Base-by-base conservation (phyloP, 2,329 filamentous ascomycete species). In the Fusarium chuoi region DNA sequence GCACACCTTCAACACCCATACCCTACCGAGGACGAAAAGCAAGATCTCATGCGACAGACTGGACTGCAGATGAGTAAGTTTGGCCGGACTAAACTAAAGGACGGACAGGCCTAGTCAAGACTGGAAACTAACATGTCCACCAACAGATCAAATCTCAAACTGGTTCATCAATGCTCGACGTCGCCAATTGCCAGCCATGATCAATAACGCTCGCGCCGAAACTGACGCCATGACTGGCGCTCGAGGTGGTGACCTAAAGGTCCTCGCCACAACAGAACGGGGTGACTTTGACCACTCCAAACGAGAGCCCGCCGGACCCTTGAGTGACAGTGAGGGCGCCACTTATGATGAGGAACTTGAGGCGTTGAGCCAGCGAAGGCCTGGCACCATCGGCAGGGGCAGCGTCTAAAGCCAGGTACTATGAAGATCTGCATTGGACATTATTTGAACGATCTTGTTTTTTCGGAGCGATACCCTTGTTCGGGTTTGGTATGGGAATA, bases 1-100 rank as follows among this genome's bases (percentile, higher is more conserved):
- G 87, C 87, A n/a, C 93, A 96, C 81, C 82, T 95, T 13, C 87
- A 91, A 68, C 94, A 96, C 78, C 94, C 94, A 0, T 97, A 97
- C 80, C 94, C 94, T 3, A 95, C 91, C 9, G 94, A 97, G 81
- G 94, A 97, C 71, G 93, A 97, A 83, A 97, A 97, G 82, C 90
- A 95, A 79, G 89, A 93, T 67, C 87, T 97, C 54, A 94, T 95
- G 87, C 88, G 88, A 52, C 86, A 90, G 78, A 97, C 94, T 2
- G 91, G 91, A 2, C 85, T 98, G 35, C 92, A 93, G 62, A 92
- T 97, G 85, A 95, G 92, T 90, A 87, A 85, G 90, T 89, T 79
- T 75, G 49, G 30, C 44, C 33, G 17, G 33, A 33, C 44, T 46
- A 33, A 20, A 42, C 39, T 55, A 49, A 49, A 45, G 35, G 36